Percentiles rank a stretch among this genome's conserved stretches.
These are phyloP conservation scores for Beauveria australis DNA, from an alignment of 2,329 filamentous ascomycete genomes.

Conservation along the genomic window DNA sequence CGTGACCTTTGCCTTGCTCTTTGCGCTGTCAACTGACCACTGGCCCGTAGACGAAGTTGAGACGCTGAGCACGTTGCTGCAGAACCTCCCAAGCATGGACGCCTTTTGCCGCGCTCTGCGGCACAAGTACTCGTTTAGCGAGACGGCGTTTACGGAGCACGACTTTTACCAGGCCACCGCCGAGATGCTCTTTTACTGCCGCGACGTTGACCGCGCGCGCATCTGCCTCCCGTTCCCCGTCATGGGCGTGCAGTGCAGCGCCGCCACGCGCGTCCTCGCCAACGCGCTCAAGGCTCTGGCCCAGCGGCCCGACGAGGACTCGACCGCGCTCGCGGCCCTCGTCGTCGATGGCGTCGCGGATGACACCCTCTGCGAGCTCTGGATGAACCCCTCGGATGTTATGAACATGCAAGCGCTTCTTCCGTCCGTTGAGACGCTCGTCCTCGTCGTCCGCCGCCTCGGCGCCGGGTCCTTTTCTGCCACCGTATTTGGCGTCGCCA, in stretches of 20 bases:
- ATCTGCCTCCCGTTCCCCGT: constrained; percentile 45
- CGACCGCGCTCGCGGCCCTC: constrained; percentile 33
- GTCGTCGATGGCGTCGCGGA: constrained; percentile 44
- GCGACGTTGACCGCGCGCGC: constrained; percentile 37
- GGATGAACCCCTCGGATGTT: constrained; percentile 43
- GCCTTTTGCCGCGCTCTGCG: constrained; percentile 36
- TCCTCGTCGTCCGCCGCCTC: constrained; percentile 38
- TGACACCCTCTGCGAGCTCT: constrained; percentile 37
- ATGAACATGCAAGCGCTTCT: constrained; percentile 38
- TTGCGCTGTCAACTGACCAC: neutral
- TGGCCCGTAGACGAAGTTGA: constrained; percentile 37
- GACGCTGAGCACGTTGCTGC: constrained; percentile 38
- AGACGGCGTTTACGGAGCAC: constrained; percentile 39
- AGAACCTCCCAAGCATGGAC: constrained; percentile 36
- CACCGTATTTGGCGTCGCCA: constrained; percentile 33
- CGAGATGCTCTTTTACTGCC: constrained; percentile 35
- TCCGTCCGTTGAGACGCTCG: constrained; percentile 33
- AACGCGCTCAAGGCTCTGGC: constrained; percentile 43
- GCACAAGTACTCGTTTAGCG: constrained; percentile 39
- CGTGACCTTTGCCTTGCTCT: neutral
- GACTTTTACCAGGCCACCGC: constrained; percentile 36
- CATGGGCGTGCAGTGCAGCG: constrained; percentile 35
- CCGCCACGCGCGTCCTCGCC: constrained; percentile 43
- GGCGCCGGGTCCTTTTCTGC: constrained; percentile 27
- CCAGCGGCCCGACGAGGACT: constrained; percentile 35